A percentile compares a stretch with the other conserved stretches of the same genome.
phyloP scores from a whole-genome alignment of 208 protist species.

The Crithidia bombi region DNA sequence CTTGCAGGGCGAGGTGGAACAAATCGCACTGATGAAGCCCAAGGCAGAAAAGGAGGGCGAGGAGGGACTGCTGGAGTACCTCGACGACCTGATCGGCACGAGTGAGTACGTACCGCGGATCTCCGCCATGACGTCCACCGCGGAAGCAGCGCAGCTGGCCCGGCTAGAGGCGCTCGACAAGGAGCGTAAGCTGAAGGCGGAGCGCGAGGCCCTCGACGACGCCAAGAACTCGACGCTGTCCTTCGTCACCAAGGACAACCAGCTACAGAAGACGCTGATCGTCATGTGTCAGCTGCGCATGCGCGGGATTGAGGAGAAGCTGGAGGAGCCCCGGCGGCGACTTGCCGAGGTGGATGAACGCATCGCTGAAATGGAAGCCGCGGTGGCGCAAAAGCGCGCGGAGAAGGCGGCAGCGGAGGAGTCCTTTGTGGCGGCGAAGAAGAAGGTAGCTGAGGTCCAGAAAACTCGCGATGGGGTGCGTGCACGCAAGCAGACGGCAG shows the following conservation, averaged over 20 bases:
- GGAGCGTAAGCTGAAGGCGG: slow-evolving; percentile 94
- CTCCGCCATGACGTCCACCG: slow-evolving; percentile 59
- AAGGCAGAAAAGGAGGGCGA: slow-evolving; percentile 96
- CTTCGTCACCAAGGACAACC: slow-evolving; percentile 94
- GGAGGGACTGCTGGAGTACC: slow-evolving; percentile 99
- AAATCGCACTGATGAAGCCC: slow-evolving; percentile 99
- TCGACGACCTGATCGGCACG: slow-evolving; percentile 99
- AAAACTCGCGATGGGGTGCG: slow-evolving; percentile 69
- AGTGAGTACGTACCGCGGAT: slow-evolving; percentile 94
- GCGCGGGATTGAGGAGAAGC: slow-evolving; percentile 70
- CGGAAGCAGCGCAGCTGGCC: slow-evolving; percentile 94
- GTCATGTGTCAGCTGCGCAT: slow-evolving; percentile 92
- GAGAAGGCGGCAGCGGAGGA: slow-evolving; percentile 65
- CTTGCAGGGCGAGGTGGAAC: slow-evolving; percentile 99
- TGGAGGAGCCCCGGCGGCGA: slow-evolving; percentile 73
- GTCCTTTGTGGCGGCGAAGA: slow-evolving; percentile 59
- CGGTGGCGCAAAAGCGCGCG: slow-evolving; percentile 40
- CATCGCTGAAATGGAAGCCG: slow-evolving; percentile 60
- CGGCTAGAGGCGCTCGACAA: slow-evolving; percentile 93
- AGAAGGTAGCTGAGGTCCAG: slow-evolving; percentile 57
- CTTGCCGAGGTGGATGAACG: slow-evolving; percentile 74
- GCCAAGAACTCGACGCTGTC: slow-evolving; percentile 94
- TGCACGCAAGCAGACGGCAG: slow-evolving; percentile 57
- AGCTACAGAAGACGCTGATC: slow-evolving; percentile 91
- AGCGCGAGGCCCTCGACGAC: slow-evolving; percentile 93